Evolutionary conservation across 2,329 filamentous ascomycete genomes (phyloP), one percentile per base, ranked within the genome.

Genomic region (Coniochaeta pulveracea): DNA sequence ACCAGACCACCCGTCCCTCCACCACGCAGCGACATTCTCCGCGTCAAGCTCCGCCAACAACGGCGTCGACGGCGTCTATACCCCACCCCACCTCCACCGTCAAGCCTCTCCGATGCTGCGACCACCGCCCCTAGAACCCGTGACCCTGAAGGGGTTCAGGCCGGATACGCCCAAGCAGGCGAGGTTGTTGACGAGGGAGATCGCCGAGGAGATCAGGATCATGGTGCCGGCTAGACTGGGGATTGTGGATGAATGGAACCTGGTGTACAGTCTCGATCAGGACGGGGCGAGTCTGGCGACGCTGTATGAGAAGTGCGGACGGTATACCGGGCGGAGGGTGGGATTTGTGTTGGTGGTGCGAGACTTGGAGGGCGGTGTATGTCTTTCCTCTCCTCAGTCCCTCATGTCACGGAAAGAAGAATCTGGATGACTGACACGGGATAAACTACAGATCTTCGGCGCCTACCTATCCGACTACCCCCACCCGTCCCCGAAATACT

Each of bases 391-490:
- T 22, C 29, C 19, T 18, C 25, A 4, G 14, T 12, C 24, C n/a
- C 11, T 12, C 11, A 10, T 19, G 18, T 10, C 12, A 16, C 6
- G 26, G 9, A 11, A 26, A 14, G 14, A 21, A 11, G 30, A 10
- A 10, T n/a, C n/a, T n/a, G n/a, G n/a, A n/a, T n/a, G 22, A 11
- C 14, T 12, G 23, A 28, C 17, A 15, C 12, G 15, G 8, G 19
- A 36, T 34, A 26, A 30, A 23, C 24, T 10, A 17, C 41, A 80
- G 72, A 71, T 85, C 26, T 98, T 98, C 53, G 91, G 91, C 50
- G 88, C 88, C 34, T 96, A 96, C 55, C 74, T 96, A 34, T 93
- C 85, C 34, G 89, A 98, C 53, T 69, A 82, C 33, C 88, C 89
- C 9, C 83, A 81, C 45, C 84, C 85, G 0, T 66, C 76, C 2